Percentiles rank a stretch among this genome's conserved stretches.
Conservation (phyloP, 2,329 filamentous ascomycete species). For the Diaporthe batatas region DNA sequence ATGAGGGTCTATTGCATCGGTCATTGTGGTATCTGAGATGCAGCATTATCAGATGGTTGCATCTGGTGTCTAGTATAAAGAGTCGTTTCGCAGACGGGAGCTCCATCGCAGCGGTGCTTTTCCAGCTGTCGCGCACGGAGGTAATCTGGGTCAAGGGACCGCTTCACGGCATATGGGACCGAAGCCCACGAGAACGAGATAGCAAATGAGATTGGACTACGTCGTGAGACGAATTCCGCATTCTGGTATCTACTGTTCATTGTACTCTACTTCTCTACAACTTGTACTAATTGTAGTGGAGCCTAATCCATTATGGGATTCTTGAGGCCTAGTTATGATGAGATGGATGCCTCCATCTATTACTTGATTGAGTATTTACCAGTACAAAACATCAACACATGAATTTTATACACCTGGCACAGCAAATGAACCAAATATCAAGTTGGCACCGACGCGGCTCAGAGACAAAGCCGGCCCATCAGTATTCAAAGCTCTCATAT, state of each 20-base stretch:
- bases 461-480: slow-evolving; percentile 36
- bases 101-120: neutral
- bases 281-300: neutral
- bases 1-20: slow-evolving; percentile 50
- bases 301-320: neutral
- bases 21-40: neutral
- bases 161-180: neutral
- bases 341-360: neutral
- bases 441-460: too few species aligned
- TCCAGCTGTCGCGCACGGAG: neutral
- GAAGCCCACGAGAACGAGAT: slow-evolving; percentile 7
- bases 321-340: neutral
- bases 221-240: neutral
- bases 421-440: neutral
- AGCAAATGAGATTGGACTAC: slow-evolving; percentile 34
- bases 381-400: neutral
- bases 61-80: neutral
- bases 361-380: neutral
- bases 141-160: neutral
- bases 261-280: neutral
- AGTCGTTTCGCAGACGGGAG: neutral
- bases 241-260: neutral
- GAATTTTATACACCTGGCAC: too few species aligned
- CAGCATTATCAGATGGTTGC: neutral
- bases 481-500: slow-evolving; percentile 74